Base-by-base conservation (phyloP, 2,329 filamentous ascomycete species). In the Colletotrichum echinochloae region DNA sequence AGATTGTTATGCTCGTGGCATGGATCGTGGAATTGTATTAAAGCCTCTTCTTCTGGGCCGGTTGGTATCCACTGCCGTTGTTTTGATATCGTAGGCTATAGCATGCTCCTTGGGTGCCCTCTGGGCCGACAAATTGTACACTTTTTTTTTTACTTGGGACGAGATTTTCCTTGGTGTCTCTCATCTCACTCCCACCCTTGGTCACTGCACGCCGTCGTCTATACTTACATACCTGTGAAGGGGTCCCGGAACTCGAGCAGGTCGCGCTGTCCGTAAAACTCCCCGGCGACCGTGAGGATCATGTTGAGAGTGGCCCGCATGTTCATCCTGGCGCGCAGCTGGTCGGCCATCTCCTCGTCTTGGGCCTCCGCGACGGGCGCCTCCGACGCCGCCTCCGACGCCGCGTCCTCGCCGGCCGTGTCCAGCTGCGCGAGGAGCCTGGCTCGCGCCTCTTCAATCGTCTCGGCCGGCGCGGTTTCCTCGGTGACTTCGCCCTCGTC, bases 201-300 rank as follows among this genome's bases (percentile, higher is more conserved):
- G 18, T 20, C 55, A 44, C 8, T 37, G 12, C 26, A 2, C 9
- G 23, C 26, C 9, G 14, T 28, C 18, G 28, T 0, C 16, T 12
- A n/a, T n/a, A n/a, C 3, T 78, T 80, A 84, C 74, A 85, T 78
- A 41, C 82, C 81, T 28, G 84, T 81, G 75, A 89, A 90, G 5
- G 88, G 87, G 72, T 91, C 88, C 68, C 94, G 88, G 72, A 91
- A 92, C 75, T 92, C 90, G 59, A 98, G 86, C 72, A 98, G 81
- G 80, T 98, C 95, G 73, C 91, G 87, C 81, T 98, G 95, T 1
- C 95, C 94, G 81, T 95, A 98, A 74, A 93, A 90, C 81, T 97
- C 94, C 75, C 94, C 95, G 57, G 92, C 91, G 44, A 98, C 87
- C 0, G 93, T 96, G 74, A 98, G 84, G 63, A 98, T 93, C 94